A percentile compares a stretch with the other conserved stretches of the same genome.
phyloP scores from a whole-genome alignment of 2,329 filamentous ascomycete species.

The Raffaelea ambrosiae region DNA sequence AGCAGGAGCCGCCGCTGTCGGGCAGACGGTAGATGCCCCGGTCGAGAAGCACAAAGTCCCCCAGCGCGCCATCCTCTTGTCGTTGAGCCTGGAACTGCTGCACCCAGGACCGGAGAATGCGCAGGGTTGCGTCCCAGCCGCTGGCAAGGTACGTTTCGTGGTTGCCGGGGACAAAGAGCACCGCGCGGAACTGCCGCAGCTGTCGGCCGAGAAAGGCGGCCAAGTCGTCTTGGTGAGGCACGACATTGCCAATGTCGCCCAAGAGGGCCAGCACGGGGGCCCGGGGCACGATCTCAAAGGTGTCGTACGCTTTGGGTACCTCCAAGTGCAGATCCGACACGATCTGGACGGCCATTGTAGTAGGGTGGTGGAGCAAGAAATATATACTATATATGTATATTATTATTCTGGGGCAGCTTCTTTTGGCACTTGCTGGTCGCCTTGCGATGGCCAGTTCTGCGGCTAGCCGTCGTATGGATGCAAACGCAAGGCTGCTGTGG shows the following conservation, averaged over 20 bases:
- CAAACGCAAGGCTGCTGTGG: too few relatives aligned
- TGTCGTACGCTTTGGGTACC: slow-evolving; percentile 36
- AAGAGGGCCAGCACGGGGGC: slow-evolving; percentile 46
- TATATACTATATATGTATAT: too few relatives aligned
- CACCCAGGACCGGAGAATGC: slow-evolving; percentile 23
- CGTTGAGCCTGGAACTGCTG: slow-evolving; percentile 11
- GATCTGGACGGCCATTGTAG: slow-evolving; percentile 34
- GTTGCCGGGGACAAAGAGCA: slow-evolving; percentile 47
- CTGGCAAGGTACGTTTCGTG: slow-evolving; percentile 46
- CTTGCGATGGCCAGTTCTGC: too few relatives aligned
- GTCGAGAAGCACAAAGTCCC: slow-evolving; percentile 32
- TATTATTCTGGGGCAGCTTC: too few relatives aligned
- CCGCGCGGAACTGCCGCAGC: slow-evolving; percentile 35
- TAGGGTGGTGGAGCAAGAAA: too few relatives aligned
- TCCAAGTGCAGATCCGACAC: slow-evolving; percentile 53
- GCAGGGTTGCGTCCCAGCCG: slow-evolving; percentile 23
- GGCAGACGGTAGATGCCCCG: slow-evolving; percentile 18
- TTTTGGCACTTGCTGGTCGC: too few relatives aligned
- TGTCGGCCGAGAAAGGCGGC: slow-evolving; percentile 38
- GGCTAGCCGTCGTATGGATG: too few relatives aligned
- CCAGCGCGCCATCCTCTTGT: slow-evolving; percentile 14
- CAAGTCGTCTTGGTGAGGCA: slow-evolving; percentile 30
- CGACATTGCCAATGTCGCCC: slow-evolving; percentile 44
- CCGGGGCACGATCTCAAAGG: slow-evolving; percentile 35
- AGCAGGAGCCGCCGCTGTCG: slow-evolving; percentile 8